Evolutionary conservation across 1,284 basidiomycete genomes (phyloP).

Genomic region (Schizophyllum amplum): DNA sequence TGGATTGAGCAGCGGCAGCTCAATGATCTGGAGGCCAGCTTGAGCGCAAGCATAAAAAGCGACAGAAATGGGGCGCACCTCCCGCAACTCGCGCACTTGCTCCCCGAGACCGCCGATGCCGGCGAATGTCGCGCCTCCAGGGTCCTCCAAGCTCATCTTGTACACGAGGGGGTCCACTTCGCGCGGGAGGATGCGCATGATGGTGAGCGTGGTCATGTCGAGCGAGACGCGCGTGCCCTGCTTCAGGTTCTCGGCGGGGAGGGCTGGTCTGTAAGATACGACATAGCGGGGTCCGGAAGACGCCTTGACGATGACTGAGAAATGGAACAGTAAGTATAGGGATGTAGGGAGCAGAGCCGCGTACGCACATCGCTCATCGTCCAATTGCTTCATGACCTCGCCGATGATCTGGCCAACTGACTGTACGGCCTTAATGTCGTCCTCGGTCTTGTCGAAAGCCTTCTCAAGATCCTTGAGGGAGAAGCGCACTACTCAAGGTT

Average conservation of each 20-base stretch:
- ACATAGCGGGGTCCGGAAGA: conserved; percentile 98
- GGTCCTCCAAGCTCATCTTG: conserved; percentile 99
- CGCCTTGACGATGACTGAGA: conserved; percentile 94
- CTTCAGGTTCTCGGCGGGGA: conserved; percentile 92
- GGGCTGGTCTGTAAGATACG: conserved; percentile 92
- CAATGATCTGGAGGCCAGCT: conserved; percentile 65
- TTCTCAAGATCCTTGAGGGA: conserved; percentile 84
- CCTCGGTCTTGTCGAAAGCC: conserved; percentile 93
- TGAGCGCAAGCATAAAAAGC: conserved; percentile 2
- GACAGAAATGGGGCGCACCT: conserved; percentile 43
- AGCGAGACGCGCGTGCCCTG: conserved; percentile 92
- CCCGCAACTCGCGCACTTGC: conserved; percentile 93
- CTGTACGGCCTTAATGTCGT: conserved; percentile 98
- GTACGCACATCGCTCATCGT: conserved; percentile 90
- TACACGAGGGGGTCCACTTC: conserved; percentile 99
- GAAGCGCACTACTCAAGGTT: conserved; percentile 53
- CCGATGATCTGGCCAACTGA: conserved; percentile 99
- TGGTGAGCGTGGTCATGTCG: conserved; percentile 98
- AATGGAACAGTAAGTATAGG: neutral
- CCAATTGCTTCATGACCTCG: conserved; percentile 97
- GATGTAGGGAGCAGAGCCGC: neutral
- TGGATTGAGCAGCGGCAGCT: conserved; percentile 91
- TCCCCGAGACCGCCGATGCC: conserved; percentile 96
- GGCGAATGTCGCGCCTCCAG: conserved; percentile 91
- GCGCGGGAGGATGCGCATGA: conserved; percentile 96